phyloP scores from a whole-genome alignment of 257 asterid genomes.

The Eustoma russellianum region DNA sequence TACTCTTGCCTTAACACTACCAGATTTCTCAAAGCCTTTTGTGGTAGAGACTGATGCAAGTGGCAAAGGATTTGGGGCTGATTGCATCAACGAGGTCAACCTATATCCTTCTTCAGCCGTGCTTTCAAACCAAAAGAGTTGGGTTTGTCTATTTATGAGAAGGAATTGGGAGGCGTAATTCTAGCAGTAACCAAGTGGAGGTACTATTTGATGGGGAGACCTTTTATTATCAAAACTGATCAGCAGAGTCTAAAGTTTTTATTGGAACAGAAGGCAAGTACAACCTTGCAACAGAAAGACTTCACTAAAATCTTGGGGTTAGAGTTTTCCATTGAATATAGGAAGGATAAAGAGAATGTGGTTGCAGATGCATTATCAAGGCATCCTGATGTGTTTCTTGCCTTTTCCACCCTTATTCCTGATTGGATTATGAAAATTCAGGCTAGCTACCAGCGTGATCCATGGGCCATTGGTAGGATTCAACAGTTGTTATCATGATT shows the following conservation, averaged over 20 bases:
- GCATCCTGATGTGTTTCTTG: no score
- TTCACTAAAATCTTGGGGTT: background rate
- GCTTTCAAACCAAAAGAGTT: background rate
- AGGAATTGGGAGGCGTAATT: background rate
- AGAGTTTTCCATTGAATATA: background rate
- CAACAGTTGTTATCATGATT: no score
- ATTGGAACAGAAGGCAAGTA: background rate
- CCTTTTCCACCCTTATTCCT: no score
- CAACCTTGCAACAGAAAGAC: background rate
- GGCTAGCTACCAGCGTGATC: no score
- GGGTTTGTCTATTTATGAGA: background rate
- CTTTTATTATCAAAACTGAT: background rate
- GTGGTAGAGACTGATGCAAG: background rate
- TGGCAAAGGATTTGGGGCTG: background rate
- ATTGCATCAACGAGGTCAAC: background rate
- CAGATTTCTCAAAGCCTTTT: background rate
- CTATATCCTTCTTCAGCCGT: background rate
- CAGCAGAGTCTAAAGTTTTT: background rate
- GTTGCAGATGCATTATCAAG: no score
- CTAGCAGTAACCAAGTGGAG: background rate
- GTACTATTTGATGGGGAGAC: background rate
- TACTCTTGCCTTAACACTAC: background rate
- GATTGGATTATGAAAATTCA: no score
- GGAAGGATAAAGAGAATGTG: background rate
- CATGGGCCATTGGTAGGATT: no score